Evolutionary conservation across 768 basidiomycete genomes (phyloP), one percentile per base, ranked within the genome.

Genomic region (Lentinula sp.): DNA sequence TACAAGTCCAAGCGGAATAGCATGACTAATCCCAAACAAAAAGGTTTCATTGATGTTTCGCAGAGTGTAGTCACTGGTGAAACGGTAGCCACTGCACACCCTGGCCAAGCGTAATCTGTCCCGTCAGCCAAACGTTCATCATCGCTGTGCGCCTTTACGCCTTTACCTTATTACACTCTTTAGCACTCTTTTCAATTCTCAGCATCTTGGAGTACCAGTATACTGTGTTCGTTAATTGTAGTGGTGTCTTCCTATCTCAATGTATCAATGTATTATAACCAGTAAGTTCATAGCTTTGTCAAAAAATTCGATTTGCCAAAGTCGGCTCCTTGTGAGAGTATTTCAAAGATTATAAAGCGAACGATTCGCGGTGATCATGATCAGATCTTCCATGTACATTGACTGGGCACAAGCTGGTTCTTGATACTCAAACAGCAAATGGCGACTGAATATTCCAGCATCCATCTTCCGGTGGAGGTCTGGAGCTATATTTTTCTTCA

Each of bases 1-100:
- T 98, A 98, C 78, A 85, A 86, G 69, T 83, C 85, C 62, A 99
- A 99, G 80, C 87, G 93, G 60, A 76, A 72, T 63, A 79, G 73
- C 62, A 64, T 80, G 66, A 62, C 75, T 20, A 77, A 81, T 63
- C 77, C 82, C 23, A 81, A 82, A 67, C 78, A 85, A 68, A 67
- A 80, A n/a, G 82, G 85, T 39, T 87, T 84, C 68, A 86, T 91
- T 62, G 85, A 91, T 69, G 88, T 87, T 43, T 74, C 86, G 0
- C 87, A 88, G 66, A 82, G 77, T 71, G 67, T 78, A 41, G 72
- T 76, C 32, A 77, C 83, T 15, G 80, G 82, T 32, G 79, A 83
- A 66, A 82, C 86, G 4, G 71, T 80, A 33, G 79, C 83, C 23
- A 78, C 84, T 15, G 78, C 79, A 35, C 76, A 81, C 67, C 78